Evolutionary conservation across 2,329 filamentous ascomycete genomes (phyloP), one percentile per base, ranked within the genome.

Genomic region (Colletotrichum plurivorum): DNA sequence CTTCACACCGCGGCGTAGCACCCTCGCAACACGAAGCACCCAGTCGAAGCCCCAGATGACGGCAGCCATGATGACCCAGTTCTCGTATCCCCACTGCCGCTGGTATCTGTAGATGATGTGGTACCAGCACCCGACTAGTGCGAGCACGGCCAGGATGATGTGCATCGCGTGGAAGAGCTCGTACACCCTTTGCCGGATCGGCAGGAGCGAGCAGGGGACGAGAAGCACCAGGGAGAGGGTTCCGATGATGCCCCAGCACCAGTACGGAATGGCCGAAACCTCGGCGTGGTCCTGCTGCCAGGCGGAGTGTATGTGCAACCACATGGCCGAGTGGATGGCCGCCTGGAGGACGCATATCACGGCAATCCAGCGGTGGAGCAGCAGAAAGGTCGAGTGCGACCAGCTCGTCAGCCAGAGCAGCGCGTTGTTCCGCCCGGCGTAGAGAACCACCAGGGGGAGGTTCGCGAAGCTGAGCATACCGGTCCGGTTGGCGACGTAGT

Each of bases 311-410:
- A 57, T 49, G 10, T 59, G 48, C 20, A 68, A 63, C 2, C 80
- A 74, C 67, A 81, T 73, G 5, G 76, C 51, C 2, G 78, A 80
- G 69, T 82, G 80, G 3, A 81, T 20, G 1, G 73, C 67, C 0
- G 76, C 73, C 49, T 76, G 74, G 2, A 75, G 55, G 13, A 75
- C 69, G 22, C 65, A 72, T 43, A 72, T 71, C 56, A 74, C 73
- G 0, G 75, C 79, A 13, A 81, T 71, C 76, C 79, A 80, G 36
- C 80, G 76, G 66, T 82, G 80, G 0, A 82, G 73, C 1, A 81
- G 71, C 1, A 82, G 72, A 46, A 76, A 82, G 0, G 80, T 82
- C 18, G 74, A 70, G 67, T 80, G 73, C 55, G 76, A 78, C 80
- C 80, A 81, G 70, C 78, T 75, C 2, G 80, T 81, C 15, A 82